These are phyloP conservation scores for Rhododendron henanense DNA, from an alignment of 148 eudicot species.

Conservation along the genomic window DNA sequence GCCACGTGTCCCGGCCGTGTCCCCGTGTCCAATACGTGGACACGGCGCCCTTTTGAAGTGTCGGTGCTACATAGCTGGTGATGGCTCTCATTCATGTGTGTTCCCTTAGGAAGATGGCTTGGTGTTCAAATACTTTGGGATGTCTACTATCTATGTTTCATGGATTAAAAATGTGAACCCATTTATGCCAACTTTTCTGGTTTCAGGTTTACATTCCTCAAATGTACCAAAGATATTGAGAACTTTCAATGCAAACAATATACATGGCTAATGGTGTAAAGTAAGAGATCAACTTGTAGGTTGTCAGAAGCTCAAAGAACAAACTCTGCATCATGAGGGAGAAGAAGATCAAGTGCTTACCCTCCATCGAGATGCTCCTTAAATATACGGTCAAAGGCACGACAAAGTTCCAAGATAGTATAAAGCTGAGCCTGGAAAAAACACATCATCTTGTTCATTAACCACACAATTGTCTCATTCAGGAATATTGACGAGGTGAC, in stretches of 20 bases:
- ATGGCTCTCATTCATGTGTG: not conserved
- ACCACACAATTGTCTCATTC: not conserved
- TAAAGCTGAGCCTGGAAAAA: constrained; percentile 58
- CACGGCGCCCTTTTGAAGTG: too few relatives aligned
- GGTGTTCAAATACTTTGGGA: not conserved
- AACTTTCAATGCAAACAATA: not conserved
- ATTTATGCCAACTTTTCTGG: not conserved
- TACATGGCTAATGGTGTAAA: not conserved
- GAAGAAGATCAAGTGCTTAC: constrained; percentile 30
- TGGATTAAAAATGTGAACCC: not conserved
- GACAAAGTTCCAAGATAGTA: constrained; percentile 75
- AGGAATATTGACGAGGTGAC: constrained; percentile 1
- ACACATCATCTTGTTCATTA: constrained; percentile 8
- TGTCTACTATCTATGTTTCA: not conserved
- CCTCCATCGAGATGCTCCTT: constrained; percentile 89
- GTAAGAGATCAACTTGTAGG: not conserved
- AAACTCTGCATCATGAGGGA: not conserved
- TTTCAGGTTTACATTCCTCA: not conserved
- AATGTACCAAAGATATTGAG: not conserved
- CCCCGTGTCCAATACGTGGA: too few relatives aligned
- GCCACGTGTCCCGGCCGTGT: too few relatives aligned
- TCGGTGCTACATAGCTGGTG: too few relatives aligned
- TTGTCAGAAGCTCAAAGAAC: not conserved
- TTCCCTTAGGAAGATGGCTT: not conserved
- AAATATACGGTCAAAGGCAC: constrained; percentile 72